Conservation (phyloP, 2,329 filamentous ascomycete species). For the Knufia petricola region DNA sequence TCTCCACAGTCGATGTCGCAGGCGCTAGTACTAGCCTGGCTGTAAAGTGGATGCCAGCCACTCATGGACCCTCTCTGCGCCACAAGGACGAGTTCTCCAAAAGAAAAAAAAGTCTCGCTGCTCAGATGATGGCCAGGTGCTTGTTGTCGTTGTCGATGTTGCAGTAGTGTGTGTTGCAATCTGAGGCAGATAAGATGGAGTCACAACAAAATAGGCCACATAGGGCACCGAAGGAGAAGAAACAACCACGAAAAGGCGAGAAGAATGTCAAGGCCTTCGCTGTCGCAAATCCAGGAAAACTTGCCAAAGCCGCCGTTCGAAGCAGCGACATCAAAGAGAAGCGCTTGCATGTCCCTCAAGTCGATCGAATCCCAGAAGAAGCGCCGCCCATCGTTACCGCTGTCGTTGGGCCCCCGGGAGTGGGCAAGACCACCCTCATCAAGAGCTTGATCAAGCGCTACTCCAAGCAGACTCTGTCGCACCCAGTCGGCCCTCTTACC, state of each 20-base stretch:
- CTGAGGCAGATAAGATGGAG: slow-evolving; percentile 47
- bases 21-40: no score
- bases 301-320: slow-evolving; percentile 56
- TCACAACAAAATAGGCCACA: slow-evolving; percentile 78
- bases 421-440: slow-evolving; percentile 89
- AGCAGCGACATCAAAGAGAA: slow-evolving; percentile 66
- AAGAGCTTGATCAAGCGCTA: slow-evolving; percentile 92
- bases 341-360: slow-evolving; percentile 86
- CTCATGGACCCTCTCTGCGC: no score
- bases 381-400: slow-evolving; percentile 85
- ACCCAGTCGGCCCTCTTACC: slow-evolving; percentile 84
- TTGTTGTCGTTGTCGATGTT: background rate
- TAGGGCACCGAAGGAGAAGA: slow-evolving; percentile 81
- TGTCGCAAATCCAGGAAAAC: slow-evolving; percentile 68
- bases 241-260: slow-evolving; percentile 59
- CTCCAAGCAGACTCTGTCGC: slow-evolving; percentile 85
- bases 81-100: no score
- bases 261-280: slow-evolving; percentile 85
- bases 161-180: background rate
- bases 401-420: slow-evolving; percentile 89
- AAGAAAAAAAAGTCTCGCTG: no score
- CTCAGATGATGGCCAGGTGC: no score
- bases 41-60: no score
- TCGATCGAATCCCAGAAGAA: slow-evolving; percentile 92
- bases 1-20: no score